Evolutionary conservation across 176 grass and related monocot genomes (phyloP).

Genomic region (Cocos nucifera): DNA sequence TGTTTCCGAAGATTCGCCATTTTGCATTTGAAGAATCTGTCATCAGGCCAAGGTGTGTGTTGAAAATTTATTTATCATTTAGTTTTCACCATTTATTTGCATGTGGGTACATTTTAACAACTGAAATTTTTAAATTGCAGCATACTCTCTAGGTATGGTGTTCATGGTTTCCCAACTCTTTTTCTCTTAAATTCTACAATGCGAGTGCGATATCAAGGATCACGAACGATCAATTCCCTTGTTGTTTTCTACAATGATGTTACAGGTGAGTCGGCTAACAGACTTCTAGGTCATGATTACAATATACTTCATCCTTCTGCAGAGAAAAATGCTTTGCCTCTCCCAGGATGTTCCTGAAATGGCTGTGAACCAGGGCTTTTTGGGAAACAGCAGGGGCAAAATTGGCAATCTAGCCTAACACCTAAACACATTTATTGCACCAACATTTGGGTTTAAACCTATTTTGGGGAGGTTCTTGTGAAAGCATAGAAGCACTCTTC

Average conservation of each 20-base stretch:
- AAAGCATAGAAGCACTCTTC: too few species aligned
- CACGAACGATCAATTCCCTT: constrained; percentile 51
- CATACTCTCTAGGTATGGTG: constrained; percentile 88
- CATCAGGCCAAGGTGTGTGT: constrained; percentile 30
- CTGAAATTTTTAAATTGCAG: constrained; percentile 34
- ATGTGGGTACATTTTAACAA: constrained; percentile 8
- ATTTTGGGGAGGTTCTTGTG: too few species aligned
- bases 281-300: too few species aligned
- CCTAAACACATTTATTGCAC: too few species aligned
- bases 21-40: constrained; percentile 91
- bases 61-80: neutral
- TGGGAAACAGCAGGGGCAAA: too few species aligned
- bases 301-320: too few species aligned
- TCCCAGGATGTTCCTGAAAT: too few species aligned
- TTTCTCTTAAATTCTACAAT: constrained; percentile 95
- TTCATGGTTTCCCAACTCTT: constrained; percentile 92
- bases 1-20: constrained; percentile 73
- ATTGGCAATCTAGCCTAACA: too few species aligned
- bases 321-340: too few species aligned
- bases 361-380: too few species aligned
- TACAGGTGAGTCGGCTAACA: neutral
- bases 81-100: neutral
- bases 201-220: constrained; percentile 75
- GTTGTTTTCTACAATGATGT: constrained; percentile 76
- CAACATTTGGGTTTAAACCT: too few species aligned